A percentile compares a stretch with the other conserved stretches of the same genome.
Evolutionary conservation across 2,329 filamentous ascomycete genomes (phyloP).

Genomic region (Falciphora oryzae): DNA sequence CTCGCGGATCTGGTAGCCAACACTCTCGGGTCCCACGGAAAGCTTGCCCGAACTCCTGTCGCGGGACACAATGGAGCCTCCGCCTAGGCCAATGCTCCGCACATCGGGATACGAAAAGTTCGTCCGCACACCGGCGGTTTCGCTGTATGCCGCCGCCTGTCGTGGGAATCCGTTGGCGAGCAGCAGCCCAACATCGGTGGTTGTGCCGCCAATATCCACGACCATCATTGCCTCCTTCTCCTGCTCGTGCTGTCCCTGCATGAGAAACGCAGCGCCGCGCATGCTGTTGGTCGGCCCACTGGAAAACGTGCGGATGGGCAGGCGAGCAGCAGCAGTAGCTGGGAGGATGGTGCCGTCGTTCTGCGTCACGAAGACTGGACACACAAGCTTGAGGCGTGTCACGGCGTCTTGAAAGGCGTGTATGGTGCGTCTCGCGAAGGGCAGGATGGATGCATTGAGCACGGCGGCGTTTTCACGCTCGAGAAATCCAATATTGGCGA

Average conservation of each 20-base stretch:
- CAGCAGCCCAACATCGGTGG: slow-evolving; percentile 57
- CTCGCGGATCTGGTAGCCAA: slow-evolving; percentile 37
- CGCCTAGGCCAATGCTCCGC: slow-evolving; percentile 54
- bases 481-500: slow-evolving; percentile 48
- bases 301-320: slow-evolving; percentile 57
- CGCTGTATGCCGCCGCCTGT: slow-evolving; percentile 56
- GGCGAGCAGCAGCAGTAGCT: slow-evolving; percentile 43
- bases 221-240: slow-evolving; percentile 44
- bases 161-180: slow-evolving; percentile 58
- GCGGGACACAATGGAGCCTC: slow-evolving; percentile 47
- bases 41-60: slow-evolving; percentile 37
- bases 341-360: slow-evolving; percentile 58
- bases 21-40: slow-evolving; percentile 20
- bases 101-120: slow-evolving; percentile 55
- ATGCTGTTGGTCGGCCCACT: slow-evolving; percentile 60
- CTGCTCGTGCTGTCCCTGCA: slow-evolving; percentile 26
- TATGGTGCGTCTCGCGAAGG: slow-evolving; percentile 52
- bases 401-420: slow-evolving; percentile 48
- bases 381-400: slow-evolving; percentile 39
- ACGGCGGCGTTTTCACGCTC: slow-evolving; percentile 62
- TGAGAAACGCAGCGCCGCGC: slow-evolving; percentile 55
- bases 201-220: slow-evolving; percentile 62
- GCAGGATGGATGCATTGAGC: slow-evolving; percentile 56
- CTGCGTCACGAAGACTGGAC: slow-evolving; percentile 55
- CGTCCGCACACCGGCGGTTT: slow-evolving; percentile 56